Evolutionary conservation across 306 rosid species (phyloP).

Genomic region (Citrullus colocynthis): DNA sequence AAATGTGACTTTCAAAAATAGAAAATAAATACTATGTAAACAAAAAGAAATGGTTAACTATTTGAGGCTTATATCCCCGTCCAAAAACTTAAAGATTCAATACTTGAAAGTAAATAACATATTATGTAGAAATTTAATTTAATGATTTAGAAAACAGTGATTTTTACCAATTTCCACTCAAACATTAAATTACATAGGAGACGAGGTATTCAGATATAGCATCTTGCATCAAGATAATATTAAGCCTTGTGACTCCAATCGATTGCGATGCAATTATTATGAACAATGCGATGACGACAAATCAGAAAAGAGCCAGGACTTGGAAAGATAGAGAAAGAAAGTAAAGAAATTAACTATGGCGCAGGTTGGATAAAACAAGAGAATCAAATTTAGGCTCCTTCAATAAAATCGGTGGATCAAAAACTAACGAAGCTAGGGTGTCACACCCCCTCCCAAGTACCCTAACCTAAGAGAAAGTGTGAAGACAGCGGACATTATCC

Average conservation of each 20-base stretch:
- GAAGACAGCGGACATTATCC: no score
- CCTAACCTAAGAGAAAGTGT: no score
- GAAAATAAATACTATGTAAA: background rate
- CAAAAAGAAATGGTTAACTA: no score
- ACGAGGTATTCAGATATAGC: background rate
- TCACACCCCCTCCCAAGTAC: no score
- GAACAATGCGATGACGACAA: background rate
- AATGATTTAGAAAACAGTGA: background rate
- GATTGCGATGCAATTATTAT: background rate
- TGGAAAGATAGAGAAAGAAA: background rate
- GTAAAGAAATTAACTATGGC: background rate
- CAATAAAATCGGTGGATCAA: background rate
- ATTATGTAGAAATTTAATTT: background rate
- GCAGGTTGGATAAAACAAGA: background rate
- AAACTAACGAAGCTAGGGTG: background rate
- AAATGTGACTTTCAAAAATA: background rate
- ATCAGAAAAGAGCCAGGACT: background rate
- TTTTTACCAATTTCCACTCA: conserved; percentile 8
- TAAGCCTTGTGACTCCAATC: background rate
- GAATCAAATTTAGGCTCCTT: background rate
- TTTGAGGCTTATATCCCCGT: background rate
- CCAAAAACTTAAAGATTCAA: background rate
- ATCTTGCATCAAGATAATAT: no score
- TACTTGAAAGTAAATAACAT: no score
- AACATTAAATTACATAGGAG: background rate